A percentile compares a stretch with the other conserved stretches of the same genome.
Conservation (phyloP, 2,329 filamentous ascomycete genomes). For the Aspergillus sp. region DNA sequence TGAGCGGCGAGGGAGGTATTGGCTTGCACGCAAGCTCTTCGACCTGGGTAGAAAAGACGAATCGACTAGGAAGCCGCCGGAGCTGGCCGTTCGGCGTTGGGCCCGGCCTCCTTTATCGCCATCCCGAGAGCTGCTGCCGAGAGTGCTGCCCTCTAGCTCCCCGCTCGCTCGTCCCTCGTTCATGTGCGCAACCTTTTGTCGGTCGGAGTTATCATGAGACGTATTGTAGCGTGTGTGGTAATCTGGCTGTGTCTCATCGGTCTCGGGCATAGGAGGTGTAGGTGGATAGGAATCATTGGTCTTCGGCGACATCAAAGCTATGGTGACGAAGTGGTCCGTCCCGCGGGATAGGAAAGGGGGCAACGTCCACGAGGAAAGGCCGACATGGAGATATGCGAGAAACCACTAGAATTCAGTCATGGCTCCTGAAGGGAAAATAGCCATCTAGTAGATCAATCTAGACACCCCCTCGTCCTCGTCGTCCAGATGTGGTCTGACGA, state of each 20-base stretch:
- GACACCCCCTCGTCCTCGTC: constrained; percentile 6
- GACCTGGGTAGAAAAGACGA: constrained; percentile 35
- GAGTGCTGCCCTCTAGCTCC: constrained; percentile 40
- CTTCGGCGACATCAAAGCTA: constrained; percentile 27
- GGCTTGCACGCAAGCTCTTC: constrained; percentile 28
- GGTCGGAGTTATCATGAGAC: constrained; percentile 23
- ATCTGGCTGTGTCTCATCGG: constrained; percentile 13
- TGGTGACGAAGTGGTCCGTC: constrained; percentile 23
- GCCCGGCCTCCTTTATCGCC: constrained; percentile 29
- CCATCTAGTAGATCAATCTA: background rate
- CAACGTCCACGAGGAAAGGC: constrained; percentile 17
- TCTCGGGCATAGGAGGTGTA: constrained; percentile 18
- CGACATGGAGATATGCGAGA: constrained; percentile 24
- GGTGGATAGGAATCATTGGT: constrained; percentile 17
- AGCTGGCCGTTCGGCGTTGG: constrained; percentile 33
- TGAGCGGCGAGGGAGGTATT: constrained; percentile 27
- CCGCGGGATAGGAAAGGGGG: constrained; percentile 23
- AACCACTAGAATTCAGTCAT: constrained; percentile 8
- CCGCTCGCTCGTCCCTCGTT: constrained; percentile 32
- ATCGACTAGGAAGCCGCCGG: constrained; percentile 51
- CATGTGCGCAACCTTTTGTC: constrained; percentile 24
- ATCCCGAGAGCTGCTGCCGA: constrained; percentile 40
- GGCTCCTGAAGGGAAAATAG: background rate
- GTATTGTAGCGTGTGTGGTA: constrained; percentile 2
- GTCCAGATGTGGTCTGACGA: constrained; percentile 1